These are phyloP conservation scores for Lachnellula occidentalis DNA, from an alignment of 2,329 filamentous ascomycete genomes.

Conservation along the genomic window DNA sequence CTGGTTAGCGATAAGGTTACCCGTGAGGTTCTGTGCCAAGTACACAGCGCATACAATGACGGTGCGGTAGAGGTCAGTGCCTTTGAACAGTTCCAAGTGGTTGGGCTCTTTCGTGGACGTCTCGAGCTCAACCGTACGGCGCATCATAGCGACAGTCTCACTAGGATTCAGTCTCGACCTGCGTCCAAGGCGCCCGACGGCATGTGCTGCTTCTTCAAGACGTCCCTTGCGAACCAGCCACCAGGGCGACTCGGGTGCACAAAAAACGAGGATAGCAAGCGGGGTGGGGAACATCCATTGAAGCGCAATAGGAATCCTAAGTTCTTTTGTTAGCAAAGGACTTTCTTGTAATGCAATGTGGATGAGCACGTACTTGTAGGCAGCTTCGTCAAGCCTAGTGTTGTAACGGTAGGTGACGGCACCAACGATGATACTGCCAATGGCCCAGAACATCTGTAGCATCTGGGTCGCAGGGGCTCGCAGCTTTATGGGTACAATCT, in stretches of 20 bases:
- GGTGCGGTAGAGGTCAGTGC: slow-evolving; percentile 50
- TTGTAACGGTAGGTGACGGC: slow-evolving; percentile 52
- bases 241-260: slow-evolving; percentile 40
- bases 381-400: slow-evolving; percentile 23
- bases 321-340: slow-evolving; percentile 11
- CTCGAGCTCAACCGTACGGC: slow-evolving; percentile 51
- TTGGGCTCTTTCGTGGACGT: slow-evolving; percentile 41
- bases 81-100: slow-evolving; percentile 48
- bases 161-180: slow-evolving; percentile 33
- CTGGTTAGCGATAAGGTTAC: slow-evolving; percentile 59
- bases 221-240: slow-evolving; percentile 44
- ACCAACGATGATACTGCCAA: slow-evolving; percentile 55
- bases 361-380: slow-evolving; percentile 39
- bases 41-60: slow-evolving; percentile 54
- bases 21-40: slow-evolving; percentile 54
- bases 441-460: slow-evolving; percentile 62
- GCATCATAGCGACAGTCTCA: slow-evolving; percentile 54
- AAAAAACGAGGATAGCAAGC: slow-evolving; percentile 43
- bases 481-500: slow-evolving; percentile 55
- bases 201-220: slow-evolving; percentile 35
- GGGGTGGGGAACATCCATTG: slow-evolving; percentile 50
- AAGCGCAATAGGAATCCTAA: slow-evolving; percentile 44
- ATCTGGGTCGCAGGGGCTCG: slow-evolving; percentile 55
- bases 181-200: slow-evolving; percentile 46
- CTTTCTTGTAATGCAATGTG: not conserved